Evolutionary conservation across 345 rosid genomes (phyloP), one percentile per base, ranked within the genome.

Genomic region (Syzygium oleosum): DNA sequence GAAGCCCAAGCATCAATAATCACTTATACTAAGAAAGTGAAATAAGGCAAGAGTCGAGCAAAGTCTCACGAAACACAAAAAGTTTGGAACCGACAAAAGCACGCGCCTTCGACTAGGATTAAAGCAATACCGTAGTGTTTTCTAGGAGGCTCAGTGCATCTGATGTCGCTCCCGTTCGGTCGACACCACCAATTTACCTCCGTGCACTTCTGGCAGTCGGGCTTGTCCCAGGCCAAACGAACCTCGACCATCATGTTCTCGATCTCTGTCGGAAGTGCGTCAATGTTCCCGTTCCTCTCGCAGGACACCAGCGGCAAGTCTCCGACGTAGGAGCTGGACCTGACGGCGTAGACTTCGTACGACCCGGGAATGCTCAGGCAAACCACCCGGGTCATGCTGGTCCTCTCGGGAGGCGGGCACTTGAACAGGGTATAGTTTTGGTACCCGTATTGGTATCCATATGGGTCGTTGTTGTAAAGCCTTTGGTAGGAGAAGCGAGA

Each of bases 341-440:
- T 1, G 23, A 41, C 15, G 2, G 80, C 49, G 43, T 73, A 73
- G 22, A 73, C 49, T 2, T 38, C 0, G 27, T 38, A 21, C 14
- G 49, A 5, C 49, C 80, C 8, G 7, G 49, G 80, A 5, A 19
- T 25, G 80, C 49, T 38, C 8, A 8, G 15, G 80, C 15, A 0
- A 22, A 1, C 27, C 49, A 38, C 4, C 8, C 0, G 2, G 49
- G 80, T 73, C 49, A 73, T 21, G 80, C 27, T 21, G 7, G 25
- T 73, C 80, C 80, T 73, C 49, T 4, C 12, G 27, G 49, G 49
- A 13, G 27, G 80, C 6, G 80, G 80, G 80, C 80, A 73, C 13
- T 73, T 73, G 80, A 73, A 73, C 49, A 73, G 27, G 49, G 49
- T 34, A 11, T 73, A 73, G 80, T 38, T 73, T 14, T n/a, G 4